These are phyloP conservation scores for Fragaria vesca DNA, from an alignment of 306 rosid genomes.

Conservation along the genomic window DNA sequence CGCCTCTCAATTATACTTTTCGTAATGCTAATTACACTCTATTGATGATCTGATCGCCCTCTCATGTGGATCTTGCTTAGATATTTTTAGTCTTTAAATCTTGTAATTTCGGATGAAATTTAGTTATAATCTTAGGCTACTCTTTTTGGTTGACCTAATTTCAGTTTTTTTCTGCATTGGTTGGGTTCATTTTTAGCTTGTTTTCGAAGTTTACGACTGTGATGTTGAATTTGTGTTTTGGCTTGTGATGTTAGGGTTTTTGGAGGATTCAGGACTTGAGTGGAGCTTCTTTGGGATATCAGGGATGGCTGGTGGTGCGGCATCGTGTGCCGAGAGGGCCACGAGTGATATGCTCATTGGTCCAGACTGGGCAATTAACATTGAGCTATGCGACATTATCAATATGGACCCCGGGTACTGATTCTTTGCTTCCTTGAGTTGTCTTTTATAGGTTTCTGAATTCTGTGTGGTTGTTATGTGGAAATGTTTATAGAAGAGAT, in stretches of 20 bases:
- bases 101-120: not conserved
- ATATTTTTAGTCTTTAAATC: too few relatives aligned
- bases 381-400: constrained; percentile 88
- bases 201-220: not conserved
- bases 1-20: not conserved
- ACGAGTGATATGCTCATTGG: constrained; percentile 93
- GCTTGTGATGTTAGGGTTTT: constrained; percentile 30
- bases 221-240: constrained; percentile 17
- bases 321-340: constrained; percentile 89
- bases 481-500: not conserved
- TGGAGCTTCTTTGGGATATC: constrained; percentile 6
- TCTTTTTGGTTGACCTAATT: not conserved
- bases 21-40: not conserved
- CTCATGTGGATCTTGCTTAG: not conserved
- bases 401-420: constrained; percentile 80
- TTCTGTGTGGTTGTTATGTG: not conserved
- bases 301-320: constrained; percentile 75
- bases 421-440: constrained; percentile 13
- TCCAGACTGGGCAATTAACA: constrained; percentile 96
- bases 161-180: too few relatives aligned
- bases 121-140: too few relatives aligned
- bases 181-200: not conserved
- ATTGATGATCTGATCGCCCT: constrained; percentile 23
- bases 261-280: constrained; percentile 25
- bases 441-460: not conserved